phyloP scores from a whole-genome alignment of 1,284 basidiomycete genomes.

The Irpex rosettiformis region DNA sequence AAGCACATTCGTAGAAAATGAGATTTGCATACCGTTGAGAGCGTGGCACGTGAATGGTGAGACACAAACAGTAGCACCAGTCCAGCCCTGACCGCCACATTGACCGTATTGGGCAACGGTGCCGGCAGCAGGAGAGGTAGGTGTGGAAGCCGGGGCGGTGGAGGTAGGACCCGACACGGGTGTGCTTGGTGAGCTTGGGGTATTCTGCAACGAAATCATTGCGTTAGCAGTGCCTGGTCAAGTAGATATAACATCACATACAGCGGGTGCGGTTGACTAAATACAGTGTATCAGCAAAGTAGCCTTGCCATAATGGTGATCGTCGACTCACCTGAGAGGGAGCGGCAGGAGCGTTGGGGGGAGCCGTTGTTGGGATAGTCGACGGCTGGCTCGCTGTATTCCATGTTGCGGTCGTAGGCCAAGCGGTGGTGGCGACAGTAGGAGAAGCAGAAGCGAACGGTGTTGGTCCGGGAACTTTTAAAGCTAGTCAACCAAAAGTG shows the following conservation, averaged over 20 bases:
- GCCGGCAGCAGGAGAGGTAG: conserved; percentile 1
- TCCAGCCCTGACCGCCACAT: conserved; percentile 18
- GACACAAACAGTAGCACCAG: conserved; percentile 16
- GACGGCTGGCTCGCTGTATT: conserved; percentile 31
- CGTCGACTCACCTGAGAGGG: background rate
- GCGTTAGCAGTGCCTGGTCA: background rate
- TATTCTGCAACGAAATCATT: background rate
- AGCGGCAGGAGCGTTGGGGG: conserved; percentile 8
- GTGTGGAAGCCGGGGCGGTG: background rate
- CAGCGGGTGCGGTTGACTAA: background rate
- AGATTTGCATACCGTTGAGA: conserved; percentile 14
- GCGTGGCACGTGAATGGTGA: conserved; percentile 12
- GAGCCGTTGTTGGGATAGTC: conserved; percentile 27
- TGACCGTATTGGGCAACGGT: conserved; percentile 16
- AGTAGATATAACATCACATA: background rate
- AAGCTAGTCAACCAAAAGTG: background rate
- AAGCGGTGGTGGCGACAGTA: conserved; percentile 28
- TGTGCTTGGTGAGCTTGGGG: background rate
- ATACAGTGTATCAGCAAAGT: background rate
- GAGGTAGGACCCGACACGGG: background rate
- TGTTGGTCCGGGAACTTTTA: conserved; percentile 41
- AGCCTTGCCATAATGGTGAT: background rate
- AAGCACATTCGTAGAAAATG: background rate
- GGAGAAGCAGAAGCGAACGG: conserved; percentile 28
- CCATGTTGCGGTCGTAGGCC: conserved; percentile 32